These are phyloP conservation scores for Pistacia atlantica DNA, from an alignment of 345 rosid genomes.

Conservation along the genomic window DNA sequence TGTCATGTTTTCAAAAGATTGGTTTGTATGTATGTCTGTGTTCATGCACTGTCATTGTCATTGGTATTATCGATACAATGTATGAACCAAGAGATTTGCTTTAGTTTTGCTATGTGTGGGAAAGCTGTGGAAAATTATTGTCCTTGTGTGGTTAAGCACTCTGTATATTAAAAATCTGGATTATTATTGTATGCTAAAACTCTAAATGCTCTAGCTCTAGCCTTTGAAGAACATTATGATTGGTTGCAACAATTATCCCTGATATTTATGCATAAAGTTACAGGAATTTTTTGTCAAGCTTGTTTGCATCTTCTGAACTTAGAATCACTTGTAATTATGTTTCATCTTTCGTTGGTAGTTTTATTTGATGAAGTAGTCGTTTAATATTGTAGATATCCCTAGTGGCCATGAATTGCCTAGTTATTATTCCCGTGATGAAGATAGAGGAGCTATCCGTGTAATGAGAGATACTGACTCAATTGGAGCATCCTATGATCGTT, in stretches of 20 bases:
- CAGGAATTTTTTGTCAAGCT: neutral
- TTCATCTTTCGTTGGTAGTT: neutral
- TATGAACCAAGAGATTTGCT: neutral
- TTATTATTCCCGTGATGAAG: constrained; percentile 54
- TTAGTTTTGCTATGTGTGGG: neutral
- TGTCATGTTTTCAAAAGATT: neutral
- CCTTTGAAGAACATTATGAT: neutral
- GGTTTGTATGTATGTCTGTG: neutral
- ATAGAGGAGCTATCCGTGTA: constrained; percentile 45
- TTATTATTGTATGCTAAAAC: neutral
- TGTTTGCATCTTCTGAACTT: no score
- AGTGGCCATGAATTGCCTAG: constrained; percentile 44
- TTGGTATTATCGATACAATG: neutral
- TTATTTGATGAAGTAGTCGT: constrained; percentile 23
- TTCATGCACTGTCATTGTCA: neutral
- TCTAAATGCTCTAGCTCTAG: neutral
- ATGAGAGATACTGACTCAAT: constrained; percentile 54
- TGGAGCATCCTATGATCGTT: constrained; percentile 65
- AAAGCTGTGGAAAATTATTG: constrained; percentile 1
- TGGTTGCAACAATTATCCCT: constrained; percentile 2
- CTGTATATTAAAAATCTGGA: neutral
- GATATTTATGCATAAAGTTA: neutral
- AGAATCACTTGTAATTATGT: neutral
- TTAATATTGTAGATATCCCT: constrained; percentile 39
- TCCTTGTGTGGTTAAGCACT: neutral